A percentile compares a stretch with the other conserved stretches of the same genome.
phyloP scores from a whole-genome alignment of 495 filamentous ascomycete species.

The Pseudoneurospora amorphoporcata region DNA sequence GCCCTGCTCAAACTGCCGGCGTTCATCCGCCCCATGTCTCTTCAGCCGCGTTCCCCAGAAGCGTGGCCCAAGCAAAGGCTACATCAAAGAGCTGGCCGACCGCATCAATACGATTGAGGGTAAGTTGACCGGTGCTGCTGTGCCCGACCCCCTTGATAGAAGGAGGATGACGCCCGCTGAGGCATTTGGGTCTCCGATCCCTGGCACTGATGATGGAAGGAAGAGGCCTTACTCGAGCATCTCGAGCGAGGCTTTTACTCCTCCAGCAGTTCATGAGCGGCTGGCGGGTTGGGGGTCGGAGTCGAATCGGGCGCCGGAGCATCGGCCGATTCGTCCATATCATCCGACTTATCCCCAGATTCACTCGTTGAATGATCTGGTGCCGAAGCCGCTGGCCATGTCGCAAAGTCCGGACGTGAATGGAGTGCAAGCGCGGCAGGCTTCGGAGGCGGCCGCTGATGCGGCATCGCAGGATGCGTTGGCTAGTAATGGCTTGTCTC shows the following conservation, averaged over 20 bases:
- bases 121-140: conserved; percentile 28
- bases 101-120: conserved; percentile 75
- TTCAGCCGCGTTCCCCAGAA: conserved; percentile 94
- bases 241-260: conserved; percentile 27
- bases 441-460: conserved; percentile 5
- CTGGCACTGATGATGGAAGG: conserved; percentile 23
- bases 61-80: conserved; percentile 91
- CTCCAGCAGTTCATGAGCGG: conserved; percentile 23
- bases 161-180: conserved; percentile 28
- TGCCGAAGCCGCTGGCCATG: conserved; percentile 23
- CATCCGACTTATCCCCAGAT: conserved; percentile 16
- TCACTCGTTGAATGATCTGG: conserved; percentile 32
- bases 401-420: neutral
- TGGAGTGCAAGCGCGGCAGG: neutral
- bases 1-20: conserved; percentile 77
- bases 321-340: conserved; percentile 31
- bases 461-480: conserved; percentile 6
- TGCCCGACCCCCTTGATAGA: conserved; percentile 13
- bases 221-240: conserved; percentile 39
- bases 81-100: conserved; percentile 94
- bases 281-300: conserved; percentile 15
- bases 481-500: conserved; percentile 4
- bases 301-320: conserved; percentile 17
- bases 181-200: conserved; percentile 22
- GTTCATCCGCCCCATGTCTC: conserved; percentile 65